Base-by-base conservation (phyloP, 805 yeast species). In the Yarrowia sp. region DNA sequence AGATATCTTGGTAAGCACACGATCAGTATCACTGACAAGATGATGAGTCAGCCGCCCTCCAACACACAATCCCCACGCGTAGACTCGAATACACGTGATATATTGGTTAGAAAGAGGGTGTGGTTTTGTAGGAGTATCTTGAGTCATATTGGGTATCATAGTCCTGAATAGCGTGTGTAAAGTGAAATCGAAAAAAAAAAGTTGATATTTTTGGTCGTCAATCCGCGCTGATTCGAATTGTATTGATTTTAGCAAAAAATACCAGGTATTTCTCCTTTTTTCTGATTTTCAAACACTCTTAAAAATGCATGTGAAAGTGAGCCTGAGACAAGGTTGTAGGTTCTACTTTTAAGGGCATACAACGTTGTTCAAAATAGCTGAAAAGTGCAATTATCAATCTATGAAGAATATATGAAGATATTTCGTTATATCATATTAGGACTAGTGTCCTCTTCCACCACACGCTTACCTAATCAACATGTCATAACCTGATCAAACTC, bases 41-140 rank as follows among this genome's bases (percentile, higher is more conserved):
- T 58, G 63, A 41, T 58, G 63, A 30, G 63, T 58, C 22, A 58
- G 33, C 22, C 63, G 49, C 1, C 63, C 63, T 30, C 63, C 63
- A 2, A 58, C 63, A 32, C 63, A 58, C 12, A 58, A 11, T 10
- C 63, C 63, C 63, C 63, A 58, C 3, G 63, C 51, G 28, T 58
- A 58, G 5, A 58, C 40, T 2, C 63, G 63, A 4, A 58, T 41
- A 19, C 61, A 54, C 9, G 33, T 38, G 9, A 38, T 54, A 16
- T 54, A 54, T 24, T 54, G 61, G 35, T 24, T 24, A 3, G 61
- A 54, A 6, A 54, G 24, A 5, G 46, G 61, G 41, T 51, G 58
- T 10, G 14, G 21, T 6, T 3, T 1, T 7, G 40, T 16, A 5
- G 22, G 9, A n/a, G 40, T 38, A 38, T 19, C 24, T 6, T 11